phyloP scores from a whole-genome alignment of 495 filamentous ascomycete genomes.

The Recurvomyces mirabilis region DNA sequence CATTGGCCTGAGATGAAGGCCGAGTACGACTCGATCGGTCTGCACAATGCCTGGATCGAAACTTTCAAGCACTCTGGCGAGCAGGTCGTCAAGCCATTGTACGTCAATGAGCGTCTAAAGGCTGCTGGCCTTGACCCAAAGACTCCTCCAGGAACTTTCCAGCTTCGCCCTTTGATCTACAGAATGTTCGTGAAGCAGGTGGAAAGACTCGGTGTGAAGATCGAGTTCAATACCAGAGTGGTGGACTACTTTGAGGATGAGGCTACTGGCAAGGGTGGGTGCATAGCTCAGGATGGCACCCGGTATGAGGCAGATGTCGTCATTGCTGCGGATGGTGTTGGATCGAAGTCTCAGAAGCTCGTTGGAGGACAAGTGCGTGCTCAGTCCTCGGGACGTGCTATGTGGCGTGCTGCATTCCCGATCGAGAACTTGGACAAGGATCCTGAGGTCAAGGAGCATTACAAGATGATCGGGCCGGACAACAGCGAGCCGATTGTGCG shows the following conservation, averaged over 20 bases:
- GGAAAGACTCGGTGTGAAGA: constrained; percentile 37
- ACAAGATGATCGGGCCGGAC: constrained; percentile 31
- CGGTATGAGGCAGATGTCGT: constrained; percentile 43
- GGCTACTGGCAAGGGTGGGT: constrained; percentile 31
- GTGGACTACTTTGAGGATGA: constrained; percentile 42
- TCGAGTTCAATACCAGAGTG: constrained; percentile 43
- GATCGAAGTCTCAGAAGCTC: constrained; percentile 39
- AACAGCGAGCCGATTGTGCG: constrained; percentile 29
- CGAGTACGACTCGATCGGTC: constrained; percentile 15
- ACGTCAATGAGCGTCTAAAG: constrained; percentile 17
- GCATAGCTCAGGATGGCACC: constrained; percentile 39
- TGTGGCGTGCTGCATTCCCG: constrained; percentile 43
- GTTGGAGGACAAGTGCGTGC: constrained; percentile 41
- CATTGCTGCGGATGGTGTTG: constrained; percentile 50
- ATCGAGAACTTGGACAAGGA: constrained; percentile 29
- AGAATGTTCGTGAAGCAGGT: constrained; percentile 46
- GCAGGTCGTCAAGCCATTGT: constrained; percentile 16
- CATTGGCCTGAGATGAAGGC: constrained; percentile 21
- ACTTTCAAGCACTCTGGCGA: constrained; percentile 19
- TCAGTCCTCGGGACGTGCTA: constrained; percentile 38
- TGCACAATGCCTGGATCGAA: constrained; percentile 16
- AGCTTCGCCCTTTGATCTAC: constrained; percentile 43
- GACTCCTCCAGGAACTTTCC: constrained; percentile 29
- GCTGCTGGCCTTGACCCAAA: constrained; percentile 20
- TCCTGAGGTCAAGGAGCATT: constrained; percentile 30